Base-by-base conservation (phyloP, 2,329 filamentous ascomycete species). In the Xylariaceae sp. region DNA sequence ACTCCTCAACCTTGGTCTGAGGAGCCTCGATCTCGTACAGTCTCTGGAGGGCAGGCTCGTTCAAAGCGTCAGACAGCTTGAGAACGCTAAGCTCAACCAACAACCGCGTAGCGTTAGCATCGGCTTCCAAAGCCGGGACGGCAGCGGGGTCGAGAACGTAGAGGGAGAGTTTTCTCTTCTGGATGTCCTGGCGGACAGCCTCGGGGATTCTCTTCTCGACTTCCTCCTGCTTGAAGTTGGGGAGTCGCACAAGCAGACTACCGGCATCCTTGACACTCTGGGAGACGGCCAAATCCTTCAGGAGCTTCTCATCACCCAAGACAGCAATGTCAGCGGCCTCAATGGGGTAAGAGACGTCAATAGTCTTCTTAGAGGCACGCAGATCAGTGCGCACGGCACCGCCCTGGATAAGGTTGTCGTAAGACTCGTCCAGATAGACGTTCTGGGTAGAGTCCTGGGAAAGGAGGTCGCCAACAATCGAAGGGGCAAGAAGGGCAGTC, bases 331-430 rank as follows among this genome's bases (percentile, higher is more conserved):
- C 88, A 2, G 93, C 92, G 62, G 88, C 82, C 61, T 88, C 85
- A 15, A 96, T 80, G 2, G 89, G 82, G 71, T 95, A 97, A 1
- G 92, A 87, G 11, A 91, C 88, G 70, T 97, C 90, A 42, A 97
- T 82, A 35, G 87, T 86, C 78, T 89, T 92, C 71, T 87, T 85
- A 35, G 91, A 92, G 69, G 85, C 88, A 62, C 93, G 88, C 57
- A 97, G 84, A 71, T 97, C 93, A 50, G 90, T 90, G 66, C 93
- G 87, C 56, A 94, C 77, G 54, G 88, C 81, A 67, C 94, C 94
- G 49, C 92, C 94, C 80, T 78, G 87, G 62, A 75, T 84, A 74
- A 78, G 85, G 82, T 80, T 87, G 78, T 81, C 85, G 76, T 78
- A 86, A 69, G 70, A 82, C 76, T 78, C 88, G 82, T 78, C 86